Base-by-base conservation (phyloP, 352 stramenopile species). In the Phytophthora nicotianae region DNA sequence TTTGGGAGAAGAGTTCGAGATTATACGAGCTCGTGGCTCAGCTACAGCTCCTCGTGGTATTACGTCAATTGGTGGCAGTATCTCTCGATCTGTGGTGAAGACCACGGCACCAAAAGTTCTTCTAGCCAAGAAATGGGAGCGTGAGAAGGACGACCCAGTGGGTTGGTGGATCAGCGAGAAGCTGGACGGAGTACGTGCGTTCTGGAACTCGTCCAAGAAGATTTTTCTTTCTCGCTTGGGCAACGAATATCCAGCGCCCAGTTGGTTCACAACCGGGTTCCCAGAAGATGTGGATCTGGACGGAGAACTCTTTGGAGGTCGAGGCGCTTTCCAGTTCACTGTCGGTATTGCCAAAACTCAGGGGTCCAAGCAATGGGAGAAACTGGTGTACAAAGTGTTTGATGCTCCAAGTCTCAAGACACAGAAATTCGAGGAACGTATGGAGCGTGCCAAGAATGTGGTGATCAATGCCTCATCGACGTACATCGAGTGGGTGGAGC, bases 101-200 rank as follows among this genome's bases (percentile, higher is more conserved):
- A 53, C 62, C 8, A 68, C 53, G 0, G 77, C 72, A 1, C 74
- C 77, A 2, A 78, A 83, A 19, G 71, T 89, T 2, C 68, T 91
- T 38, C 57, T 90, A 23, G 79, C 80, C 16, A 79, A 88, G 48
- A 90, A 89, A 62, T 90, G 78, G 74, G 81, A 93, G 16, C 75
- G 74, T 3, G 61, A 81, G 33, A 88, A 86, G 58, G 50, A 91
- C 45, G 60, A 89, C 45, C 76, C 79, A 0, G 63, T 77, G 2
- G 58, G 59, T 23, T 93, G 84, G 84, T 89, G 77, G 75, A 85
- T 93, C 42, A 90, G 78, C 43, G 84, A 93, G 53, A 93, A 93
- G 57, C 57, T 93, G 21, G 84, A 93, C 41, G 84, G 84, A 16
- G 75, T 93, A 24, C 81, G 84, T 14, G 81, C 80, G 14, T 88